Base-by-base conservation (phyloP, 345 rosid genomes). In the Citrus glauca region DNA sequence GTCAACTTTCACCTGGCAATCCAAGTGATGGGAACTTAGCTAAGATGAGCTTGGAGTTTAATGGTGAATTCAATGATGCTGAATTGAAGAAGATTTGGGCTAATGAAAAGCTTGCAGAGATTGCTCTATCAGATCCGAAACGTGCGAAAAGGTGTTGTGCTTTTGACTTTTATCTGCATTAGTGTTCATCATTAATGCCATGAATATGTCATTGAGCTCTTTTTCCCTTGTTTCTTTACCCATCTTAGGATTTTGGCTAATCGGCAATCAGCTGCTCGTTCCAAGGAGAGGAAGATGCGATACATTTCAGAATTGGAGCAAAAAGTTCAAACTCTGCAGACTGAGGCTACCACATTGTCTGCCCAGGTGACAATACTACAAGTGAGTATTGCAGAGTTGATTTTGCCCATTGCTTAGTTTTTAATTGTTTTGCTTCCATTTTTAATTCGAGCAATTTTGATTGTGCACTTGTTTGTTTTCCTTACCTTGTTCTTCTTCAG, bases 261-360 rank as follows among this genome's bases (percentile, higher is more conserved):
- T 81, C 91, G 97, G 24, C 92, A 87, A 33, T 92, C 97, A 70
- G 97, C 97, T 82, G 92, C 97, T 20, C 91, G 97, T 6, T 94
- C 96, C 19, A 94, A 94, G 84, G 96, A 94, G 88, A 80, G 96
- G 79, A 92, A 94, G 84, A 90, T 90, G 75, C 82, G 87, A 16
- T 91, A 94, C 79, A 90, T 90, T 74, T 73, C 85, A 25, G 97
- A 94, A 81, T 85, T 94, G 68, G 98, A 94, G 73, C 90, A 93
- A 76, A 94, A 92, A 83, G 98, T 92, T 74, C 96, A 94, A 79
- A 90, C 93, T 8, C 87, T 94, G 83, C 93, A 91, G 86, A 88
- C 93, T 25, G 97, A 92, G 79, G 92, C 96, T 37, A 91, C 94
- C 63, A 90, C 97, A 10, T 89, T 94, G 62, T 90, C 93, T 66